These are phyloP conservation scores for Lentinus brumalis DNA, from an alignment of 768 basidiomycete species.

Conservation along the genomic window DNA sequence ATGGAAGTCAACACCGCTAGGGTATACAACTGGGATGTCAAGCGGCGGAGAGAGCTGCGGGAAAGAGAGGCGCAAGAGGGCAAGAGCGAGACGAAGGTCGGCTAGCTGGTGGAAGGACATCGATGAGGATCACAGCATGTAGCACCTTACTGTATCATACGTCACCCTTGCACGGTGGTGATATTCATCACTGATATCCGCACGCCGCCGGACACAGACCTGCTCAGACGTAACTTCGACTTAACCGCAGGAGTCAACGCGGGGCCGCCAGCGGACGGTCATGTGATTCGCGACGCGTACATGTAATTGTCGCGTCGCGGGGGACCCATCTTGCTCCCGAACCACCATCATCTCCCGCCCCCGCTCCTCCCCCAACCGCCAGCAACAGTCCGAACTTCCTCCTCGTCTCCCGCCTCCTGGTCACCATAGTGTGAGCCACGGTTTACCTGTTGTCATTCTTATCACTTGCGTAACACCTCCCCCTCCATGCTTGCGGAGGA, in stretches of 20 bases:
- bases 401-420: no score
- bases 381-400: not conserved
- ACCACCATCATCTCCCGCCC: slow-evolving; percentile 3
- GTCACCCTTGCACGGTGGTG: no score
- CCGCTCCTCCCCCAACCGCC: not conserved
- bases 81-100: not conserved
- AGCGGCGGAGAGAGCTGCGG: slow-evolving; percentile 66
- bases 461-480: not conserved
- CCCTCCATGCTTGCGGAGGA: slow-evolving; percentile 9
- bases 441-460: no score
- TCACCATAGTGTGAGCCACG: no score
- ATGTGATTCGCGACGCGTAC: slow-evolving; percentile 14
- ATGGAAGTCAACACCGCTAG: slow-evolving; percentile 97
- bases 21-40: slow-evolving; percentile 96
- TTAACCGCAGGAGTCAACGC: no score
- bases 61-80: slow-evolving; percentile 37
- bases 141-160: not conserved
- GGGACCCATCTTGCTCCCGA: not conserved
- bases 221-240: no score
- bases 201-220: not conserved
- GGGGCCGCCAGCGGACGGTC: not conserved
- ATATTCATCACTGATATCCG: not conserved
- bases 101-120: not conserved
- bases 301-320: not conserved
- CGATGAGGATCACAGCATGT: not conserved